These are phyloP conservation scores for Sordariomycetes sp. DNA, from an alignment of 2,329 filamentous ascomycete genomes.

Conservation along the genomic window DNA sequence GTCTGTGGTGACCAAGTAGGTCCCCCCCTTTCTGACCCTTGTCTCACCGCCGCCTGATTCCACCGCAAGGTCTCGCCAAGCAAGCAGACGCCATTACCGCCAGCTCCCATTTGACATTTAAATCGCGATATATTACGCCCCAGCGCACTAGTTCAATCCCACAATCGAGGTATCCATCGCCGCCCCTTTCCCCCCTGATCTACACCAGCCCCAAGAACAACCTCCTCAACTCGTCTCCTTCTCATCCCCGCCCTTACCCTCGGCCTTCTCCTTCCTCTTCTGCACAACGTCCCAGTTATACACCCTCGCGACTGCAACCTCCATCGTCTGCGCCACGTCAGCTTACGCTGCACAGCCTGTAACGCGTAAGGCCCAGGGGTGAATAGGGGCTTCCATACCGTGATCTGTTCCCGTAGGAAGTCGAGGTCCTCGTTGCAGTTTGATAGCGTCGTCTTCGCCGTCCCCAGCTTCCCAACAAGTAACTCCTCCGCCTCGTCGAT, in stretches of 20 bases:
- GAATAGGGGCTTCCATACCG: constrained; percentile 34
- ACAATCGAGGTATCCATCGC: too few relatives aligned
- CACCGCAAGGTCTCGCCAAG: too few relatives aligned
- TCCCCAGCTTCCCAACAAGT: constrained; percentile 61
- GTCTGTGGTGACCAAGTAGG: too few relatives aligned
- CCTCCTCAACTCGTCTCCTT: constrained; percentile 16
- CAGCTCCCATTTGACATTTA: too few relatives aligned
- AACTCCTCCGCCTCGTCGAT: constrained; percentile 75
- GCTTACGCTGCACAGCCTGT: neutral
- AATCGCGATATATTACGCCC: too few relatives aligned
- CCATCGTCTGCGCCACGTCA: constrained; percentile 56
- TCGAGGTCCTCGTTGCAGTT: constrained; percentile 95
- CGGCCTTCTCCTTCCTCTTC: constrained; percentile 77
- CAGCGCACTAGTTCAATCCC: too few relatives aligned
- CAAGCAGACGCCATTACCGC: too few relatives aligned
- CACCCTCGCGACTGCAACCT: constrained; percentile 91
- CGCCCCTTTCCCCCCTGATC: neutral
- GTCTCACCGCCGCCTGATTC: too few relatives aligned
- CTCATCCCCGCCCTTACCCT: constrained; percentile 32
- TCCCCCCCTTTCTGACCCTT: too few relatives aligned
- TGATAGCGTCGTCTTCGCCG: constrained; percentile 65
- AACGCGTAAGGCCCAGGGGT: neutral
- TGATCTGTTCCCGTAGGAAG: constrained; percentile 92
- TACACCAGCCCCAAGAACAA: neutral
- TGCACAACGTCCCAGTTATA: constrained; percentile 99